Percentiles rank a stretch among this genome's conserved stretches.
phyloP scores from a whole-genome alignment of 2,329 filamentous ascomycete species.

The Spiromastix sp. region DNA sequence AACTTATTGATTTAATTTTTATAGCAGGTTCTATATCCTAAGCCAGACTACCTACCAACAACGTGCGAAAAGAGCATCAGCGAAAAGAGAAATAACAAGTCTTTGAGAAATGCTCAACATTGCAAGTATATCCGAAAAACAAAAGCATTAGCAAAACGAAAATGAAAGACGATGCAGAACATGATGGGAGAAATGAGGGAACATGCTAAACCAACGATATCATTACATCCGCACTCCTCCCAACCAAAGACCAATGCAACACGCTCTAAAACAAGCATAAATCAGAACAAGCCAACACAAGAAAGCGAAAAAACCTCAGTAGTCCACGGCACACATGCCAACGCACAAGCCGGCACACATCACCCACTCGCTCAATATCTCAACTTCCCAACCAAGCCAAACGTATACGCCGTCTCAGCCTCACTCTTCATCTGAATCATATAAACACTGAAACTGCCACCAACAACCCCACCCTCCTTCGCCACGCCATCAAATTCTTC shows the following conservation, averaged over 20 bases:
- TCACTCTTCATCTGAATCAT: constrained; percentile 54
- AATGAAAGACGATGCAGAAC: too few species aligned
- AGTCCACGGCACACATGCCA: too few species aligned
- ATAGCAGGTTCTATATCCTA: too few species aligned
- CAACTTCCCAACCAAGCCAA: constrained; percentile 43
- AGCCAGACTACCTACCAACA: too few species aligned
- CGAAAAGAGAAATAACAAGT: too few species aligned
- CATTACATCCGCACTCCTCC: not conserved
- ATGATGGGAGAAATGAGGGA: not conserved
- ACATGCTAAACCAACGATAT: not conserved
- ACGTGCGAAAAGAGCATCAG: too few species aligned
- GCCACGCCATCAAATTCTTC: constrained; percentile 58
- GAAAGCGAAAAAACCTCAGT: not conserved
- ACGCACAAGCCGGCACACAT: too few species aligned
- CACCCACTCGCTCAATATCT: constrained; percentile 30
- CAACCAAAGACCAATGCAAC: not conserved
- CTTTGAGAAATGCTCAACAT: too few species aligned
- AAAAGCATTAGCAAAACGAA: too few species aligned
- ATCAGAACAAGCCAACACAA: not conserved
- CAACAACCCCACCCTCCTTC: constrained; percentile 48
- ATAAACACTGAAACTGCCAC: constrained; percentile 48
- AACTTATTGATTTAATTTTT: too few species aligned
- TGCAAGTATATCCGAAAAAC: too few species aligned
- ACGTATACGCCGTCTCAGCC: constrained; percentile 44
- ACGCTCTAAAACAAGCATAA: not conserved